phyloP scores from a whole-genome alignment of 2,329 filamentous ascomycete genomes.

The Trichophyton schoenleinii region DNA sequence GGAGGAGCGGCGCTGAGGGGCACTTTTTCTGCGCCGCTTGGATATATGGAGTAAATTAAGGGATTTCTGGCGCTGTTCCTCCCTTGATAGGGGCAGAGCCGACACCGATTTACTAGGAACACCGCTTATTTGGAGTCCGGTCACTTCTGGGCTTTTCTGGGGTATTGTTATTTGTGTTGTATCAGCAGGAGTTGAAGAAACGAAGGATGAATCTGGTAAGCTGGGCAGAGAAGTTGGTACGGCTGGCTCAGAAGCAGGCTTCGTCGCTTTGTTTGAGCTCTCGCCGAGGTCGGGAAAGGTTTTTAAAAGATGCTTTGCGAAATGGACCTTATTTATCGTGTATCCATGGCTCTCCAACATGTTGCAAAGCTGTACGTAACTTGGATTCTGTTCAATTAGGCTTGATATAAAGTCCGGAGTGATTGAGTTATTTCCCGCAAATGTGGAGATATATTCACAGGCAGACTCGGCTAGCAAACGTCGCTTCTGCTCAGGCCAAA shows the following conservation, averaged over 20 bases:
- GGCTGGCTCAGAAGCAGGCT: background rate
- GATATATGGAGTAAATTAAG: slow-evolving; percentile 2
- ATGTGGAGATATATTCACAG: slow-evolving; percentile 33
- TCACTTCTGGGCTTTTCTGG: background rate
- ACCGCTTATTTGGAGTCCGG: background rate
- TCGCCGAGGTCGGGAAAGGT: slow-evolving; percentile 19
- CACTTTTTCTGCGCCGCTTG: background rate
- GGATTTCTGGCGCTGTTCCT: background rate
- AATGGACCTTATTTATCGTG: slow-evolving; percentile 39
- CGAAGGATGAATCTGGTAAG: background rate
- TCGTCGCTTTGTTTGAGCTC: background rate
- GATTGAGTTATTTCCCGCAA: slow-evolving; percentile 32
- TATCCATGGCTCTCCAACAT: slow-evolving; percentile 39
- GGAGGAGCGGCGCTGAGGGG: background rate
- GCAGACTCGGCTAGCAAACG: slow-evolving; percentile 39
- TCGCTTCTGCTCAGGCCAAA: slow-evolving; percentile 41
- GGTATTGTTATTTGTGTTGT: background rate
- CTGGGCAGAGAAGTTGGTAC: background rate
- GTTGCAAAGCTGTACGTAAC: slow-evolving; percentile 44
- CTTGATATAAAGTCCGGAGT: slow-evolving; percentile 29
- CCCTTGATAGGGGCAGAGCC: background rate
- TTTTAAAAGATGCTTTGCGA: slow-evolving; percentile 39
- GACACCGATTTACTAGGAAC: background rate
- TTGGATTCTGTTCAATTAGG: slow-evolving; percentile 42
- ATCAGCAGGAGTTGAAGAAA: background rate